Evolutionary conservation across 768 basidiomycete species (phyloP).

Genomic region (Rhizopogon vinicolor): DNA sequence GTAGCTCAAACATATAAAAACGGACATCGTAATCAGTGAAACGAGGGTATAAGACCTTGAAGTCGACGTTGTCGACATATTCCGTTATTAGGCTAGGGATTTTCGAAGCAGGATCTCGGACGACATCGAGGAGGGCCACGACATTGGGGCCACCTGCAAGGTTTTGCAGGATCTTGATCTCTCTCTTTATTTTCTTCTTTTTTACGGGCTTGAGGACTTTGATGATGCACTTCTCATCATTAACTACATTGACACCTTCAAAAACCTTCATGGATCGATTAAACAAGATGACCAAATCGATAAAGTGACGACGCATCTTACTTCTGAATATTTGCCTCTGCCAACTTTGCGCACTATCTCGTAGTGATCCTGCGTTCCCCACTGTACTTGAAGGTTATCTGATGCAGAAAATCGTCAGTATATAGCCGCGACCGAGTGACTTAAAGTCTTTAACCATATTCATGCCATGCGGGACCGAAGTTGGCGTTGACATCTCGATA

Average conservation of each 20-base stretch:
- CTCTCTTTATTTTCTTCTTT: slow-evolving; percentile 99
- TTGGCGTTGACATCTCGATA: slow-evolving; percentile 87
- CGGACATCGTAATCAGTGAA: slow-evolving; percentile 95
- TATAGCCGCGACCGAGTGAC: neutral
- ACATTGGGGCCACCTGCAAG: slow-evolving; percentile 95
- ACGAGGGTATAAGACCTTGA: slow-evolving; percentile 93
- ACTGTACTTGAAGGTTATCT: slow-evolving; percentile 97
- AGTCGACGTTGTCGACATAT: slow-evolving; percentile 98
- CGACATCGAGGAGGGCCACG: slow-evolving; percentile 90
- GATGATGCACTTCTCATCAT: slow-evolving; percentile 94
- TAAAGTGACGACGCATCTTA: slow-evolving; percentile 25
- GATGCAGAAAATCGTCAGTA: slow-evolving; percentile 16
- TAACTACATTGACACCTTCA: slow-evolving; percentile 87
- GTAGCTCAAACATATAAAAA: slow-evolving; percentile 93
- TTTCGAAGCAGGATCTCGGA: slow-evolving; percentile 93
- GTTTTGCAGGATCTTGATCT: slow-evolving; percentile 98
- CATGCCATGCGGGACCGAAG: slow-evolving; percentile 89
- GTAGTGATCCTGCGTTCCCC: slow-evolving; percentile 96
- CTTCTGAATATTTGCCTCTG: slow-evolving; percentile 93
- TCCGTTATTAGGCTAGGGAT: slow-evolving; percentile 96
- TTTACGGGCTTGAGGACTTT: slow-evolving; percentile 99
- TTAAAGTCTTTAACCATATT: slow-evolving; percentile 66
- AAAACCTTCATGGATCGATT: slow-evolving; percentile 57
- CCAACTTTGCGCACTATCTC: slow-evolving; percentile 97
- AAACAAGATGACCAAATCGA: slow-evolving; percentile 9